Evolutionary conservation across 805 yeast genomes (phyloP), one percentile per base, ranked within the genome.

Genomic region (Nakazawaea peltata): DNA sequence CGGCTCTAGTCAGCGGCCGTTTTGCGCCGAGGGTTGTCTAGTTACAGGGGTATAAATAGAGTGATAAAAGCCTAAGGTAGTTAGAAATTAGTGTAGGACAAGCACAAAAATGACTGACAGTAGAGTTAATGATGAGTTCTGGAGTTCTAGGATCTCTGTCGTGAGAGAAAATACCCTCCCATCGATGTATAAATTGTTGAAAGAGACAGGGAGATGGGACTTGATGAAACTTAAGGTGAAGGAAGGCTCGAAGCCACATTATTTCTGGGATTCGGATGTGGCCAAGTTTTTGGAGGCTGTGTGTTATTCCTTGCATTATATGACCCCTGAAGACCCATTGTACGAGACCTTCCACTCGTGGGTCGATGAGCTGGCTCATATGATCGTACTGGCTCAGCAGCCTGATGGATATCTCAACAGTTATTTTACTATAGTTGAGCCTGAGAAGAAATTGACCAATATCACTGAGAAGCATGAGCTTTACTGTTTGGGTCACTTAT

Each of bases 201-300:
- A 39, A 32, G 32, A 38, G 15, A 46, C 49, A 5, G 51, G 51
- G n/a, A 38, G 51, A 33, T 47, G 51, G 51, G 48, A 42, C 17
- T 41, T 45, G 18, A 36, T 41, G 30, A 40, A 39, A 24, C 28
- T 44, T 28, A 39, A 43, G 14, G 39, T 40, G 40, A 43, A 33
- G 14, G 30, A 39, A 18, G 41, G 29, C 7, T 30, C 40, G 16
- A 34, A 42, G 19, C 51, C 51, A 2, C 50, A 29, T 40, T 48
- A 40, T 3, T 50, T 50, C 26, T 50, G 55, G 55, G 55, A 50
- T 34, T 43, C 49, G 19, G 54, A 50, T 36, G 28, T 49, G 1
- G 55, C 54, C 14, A 50, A 50, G 34, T 43, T 41, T 19, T 26
- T 47, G 12, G 55, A 50, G 34, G 47, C 44, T 16, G 40, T 44